Base-by-base conservation (phyloP, 2,329 filamentous ascomycete species). In the Sarocladiaceae sp. region DNA sequence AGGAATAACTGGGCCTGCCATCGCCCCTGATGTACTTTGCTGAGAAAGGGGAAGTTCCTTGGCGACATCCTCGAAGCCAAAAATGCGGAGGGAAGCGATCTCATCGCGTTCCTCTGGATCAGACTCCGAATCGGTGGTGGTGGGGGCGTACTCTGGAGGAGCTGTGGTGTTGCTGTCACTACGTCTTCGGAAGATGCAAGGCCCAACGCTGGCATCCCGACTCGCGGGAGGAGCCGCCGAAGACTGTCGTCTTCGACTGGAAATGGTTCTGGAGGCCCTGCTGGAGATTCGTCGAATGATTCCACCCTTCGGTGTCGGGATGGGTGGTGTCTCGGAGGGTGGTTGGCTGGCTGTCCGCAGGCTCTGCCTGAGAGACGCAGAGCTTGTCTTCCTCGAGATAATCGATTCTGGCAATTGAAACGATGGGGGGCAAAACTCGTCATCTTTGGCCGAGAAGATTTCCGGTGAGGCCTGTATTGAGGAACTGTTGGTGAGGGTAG, bases 221-320 rank as follows among this genome's bases (percentile, higher is more conserved):
- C 84, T 88, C 48, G 82, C 80, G 11, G 37, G n/a, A 16, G 85
- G 78, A 34, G 85, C 78, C 1, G 83, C 83, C 3, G 87, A 89
- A 13, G 88, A 94, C 49, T 85, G 83, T 49, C 90, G 78, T 50
- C 89, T 80, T 48, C 83, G 76, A 31, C 65, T 66, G 59, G 81
- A 61, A 72, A 83, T 66, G 29, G 74, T 82, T 63, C 79, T 83
- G 37, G 80, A 80, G 5, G 89, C 88, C 49, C 84, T 82, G 54
- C 85, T 87, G 24, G 93, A 97, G 18, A 96, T 70, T 50, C 90
- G 80, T 50, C 93, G 82, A 53, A 97, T 94, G 46, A 97, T 65
- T 42, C 59, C 63, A 29, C 63, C 66, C 55, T 70, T 73, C 48
- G 43, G 44, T 37, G 51, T 50, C 53, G 45, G 49, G 52, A 45